A percentile compares a stretch with the other conserved stretches of the same genome.
phyloP scores from a whole-genome alignment of 2,329 filamentous ascomycete species.

The Ilyonectria mors-panacis region DNA sequence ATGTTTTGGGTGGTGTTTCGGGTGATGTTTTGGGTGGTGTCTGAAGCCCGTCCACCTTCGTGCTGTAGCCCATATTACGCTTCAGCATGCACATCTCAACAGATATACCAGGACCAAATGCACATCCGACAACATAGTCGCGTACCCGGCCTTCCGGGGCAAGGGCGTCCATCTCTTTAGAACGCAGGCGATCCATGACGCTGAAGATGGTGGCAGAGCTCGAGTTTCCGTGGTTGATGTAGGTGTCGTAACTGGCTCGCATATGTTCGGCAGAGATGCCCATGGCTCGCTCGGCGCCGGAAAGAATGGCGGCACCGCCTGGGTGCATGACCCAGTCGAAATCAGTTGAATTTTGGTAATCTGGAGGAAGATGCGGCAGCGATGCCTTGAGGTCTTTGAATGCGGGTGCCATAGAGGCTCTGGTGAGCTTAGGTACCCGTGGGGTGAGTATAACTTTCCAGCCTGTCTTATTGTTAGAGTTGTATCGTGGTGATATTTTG shows the following conservation, averaged over 20 bases:
- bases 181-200: conserved; percentile 73
- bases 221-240: conserved; percentile 78
- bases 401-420: conserved; percentile 64
- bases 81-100: conserved; percentile 79
- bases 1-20: conserved; percentile 50
- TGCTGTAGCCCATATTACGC: conserved; percentile 50
- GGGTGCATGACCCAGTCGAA: conserved; percentile 84
- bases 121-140: conserved; percentile 76
- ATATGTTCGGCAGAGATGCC: conserved; percentile 74
- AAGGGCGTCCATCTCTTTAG: conserved; percentile 71
- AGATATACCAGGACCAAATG: conserved; percentile 78
- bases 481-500: not conserved
- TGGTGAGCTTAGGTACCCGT: conserved; percentile 71
- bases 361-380: conserved; percentile 60
- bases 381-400: conserved; percentile 69
- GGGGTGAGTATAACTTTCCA: conserved; percentile 78
- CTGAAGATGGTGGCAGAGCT: conserved; percentile 79
- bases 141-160: conserved; percentile 64
- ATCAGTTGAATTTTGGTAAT: conserved; percentile 64
- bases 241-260: conserved; percentile 77
- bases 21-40: too few relatives aligned
- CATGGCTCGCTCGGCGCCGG: conserved; percentile 73
- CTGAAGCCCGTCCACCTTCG: conserved; percentile 53
- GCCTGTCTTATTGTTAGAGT: conserved; percentile 53
- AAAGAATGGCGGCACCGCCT: conserved; percentile 76